Conservation (phyloP, 164 flowering plant species). For the Hamamelis virginiana region DNA sequence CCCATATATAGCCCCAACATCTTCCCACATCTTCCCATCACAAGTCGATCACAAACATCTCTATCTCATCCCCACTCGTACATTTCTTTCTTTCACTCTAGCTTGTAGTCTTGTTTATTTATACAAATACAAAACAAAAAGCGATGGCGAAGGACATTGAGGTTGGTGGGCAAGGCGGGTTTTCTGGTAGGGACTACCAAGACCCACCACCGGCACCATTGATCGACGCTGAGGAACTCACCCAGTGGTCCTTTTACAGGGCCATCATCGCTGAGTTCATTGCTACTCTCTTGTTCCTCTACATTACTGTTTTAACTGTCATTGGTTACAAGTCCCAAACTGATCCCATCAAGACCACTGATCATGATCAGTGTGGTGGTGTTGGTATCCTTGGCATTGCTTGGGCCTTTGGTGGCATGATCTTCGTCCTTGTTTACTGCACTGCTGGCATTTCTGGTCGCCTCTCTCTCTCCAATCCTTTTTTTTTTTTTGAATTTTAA, state of each 20-base stretch:
- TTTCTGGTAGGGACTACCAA: constrained; percentile 51
- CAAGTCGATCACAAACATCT: no score
- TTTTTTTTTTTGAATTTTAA: not conserved
- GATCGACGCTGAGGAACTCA: constrained; percentile 46
- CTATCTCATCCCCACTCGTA: no score
- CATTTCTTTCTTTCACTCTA: not conserved
- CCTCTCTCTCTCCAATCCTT: not conserved
- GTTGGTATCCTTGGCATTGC: constrained; percentile 75
- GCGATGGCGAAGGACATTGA: constrained; percentile 55
- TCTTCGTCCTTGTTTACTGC: constrained; percentile 70
- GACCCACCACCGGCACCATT: constrained; percentile 70
- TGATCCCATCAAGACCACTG: constrained; percentile 19
- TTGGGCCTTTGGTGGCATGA: constrained; percentile 80
- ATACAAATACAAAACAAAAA: no score
- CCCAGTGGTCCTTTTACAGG: constrained; percentile 63
- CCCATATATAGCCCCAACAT: no score
- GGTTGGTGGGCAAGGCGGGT: constrained; percentile 28
- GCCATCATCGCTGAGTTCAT: constrained; percentile 69
- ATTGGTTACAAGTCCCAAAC: constrained; percentile 55
- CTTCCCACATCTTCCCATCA: no score
- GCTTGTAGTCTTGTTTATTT: no score
- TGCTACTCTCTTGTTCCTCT: constrained; percentile 63
- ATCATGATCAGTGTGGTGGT: constrained; percentile 44
- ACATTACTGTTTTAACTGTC: constrained; percentile 58
- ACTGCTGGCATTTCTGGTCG: constrained; percentile 71